Evolutionary conservation across 495 filamentous ascomycete genomes (phyloP), one percentile per base, ranked within the genome.

Genomic region (Podospora anserina): DNA sequence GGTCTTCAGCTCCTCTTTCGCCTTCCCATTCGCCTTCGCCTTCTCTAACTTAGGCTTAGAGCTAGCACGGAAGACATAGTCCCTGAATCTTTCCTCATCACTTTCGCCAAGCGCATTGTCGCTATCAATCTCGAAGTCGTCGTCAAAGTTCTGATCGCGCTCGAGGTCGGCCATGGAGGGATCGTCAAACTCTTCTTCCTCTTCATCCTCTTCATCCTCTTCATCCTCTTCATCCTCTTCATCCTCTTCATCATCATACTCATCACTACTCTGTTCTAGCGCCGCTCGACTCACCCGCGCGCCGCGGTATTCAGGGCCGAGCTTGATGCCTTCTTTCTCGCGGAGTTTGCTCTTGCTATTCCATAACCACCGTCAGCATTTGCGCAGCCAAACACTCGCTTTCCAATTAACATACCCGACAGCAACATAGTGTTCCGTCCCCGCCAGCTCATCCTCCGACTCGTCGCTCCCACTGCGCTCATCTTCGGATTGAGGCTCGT

Each of bases 291-390:
- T 92, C n/a, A 99, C 85, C 61, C 85, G 86, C 4, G 90, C 84
- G 13, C 94, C 95, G 56, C 86, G 82, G 76, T 99, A 99, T 75
- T 92, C 87, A 53, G 92, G 90, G 6, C 94, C 95, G 0, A 92
- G 85, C 20, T 77, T 77, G 63, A 83, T 80, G 28, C 81, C 81
- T 15, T 92, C 88, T 65, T 85, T 84, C 75, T 93, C 91, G 66
- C 92, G 88, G 58, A 97, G 85, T 75, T 91, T 93, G 78, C 89
- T 94, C 83, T 94, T 94, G 19, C 92, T 93, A 71, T 32, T 62
- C 7, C 54, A 23, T 6, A 26, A 71, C 71, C 68, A 70, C 60
- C 59, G 55, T 28, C 13, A 20, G 6, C 9, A 61, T 5, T 30
- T 26, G 19, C 60, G 26, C 23, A 30, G 5, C 23, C 23, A 23